These are phyloP conservation scores for Fusarium sp. DNA, from an alignment of 2,329 filamentous ascomycete species.

Conservation along the genomic window DNA sequence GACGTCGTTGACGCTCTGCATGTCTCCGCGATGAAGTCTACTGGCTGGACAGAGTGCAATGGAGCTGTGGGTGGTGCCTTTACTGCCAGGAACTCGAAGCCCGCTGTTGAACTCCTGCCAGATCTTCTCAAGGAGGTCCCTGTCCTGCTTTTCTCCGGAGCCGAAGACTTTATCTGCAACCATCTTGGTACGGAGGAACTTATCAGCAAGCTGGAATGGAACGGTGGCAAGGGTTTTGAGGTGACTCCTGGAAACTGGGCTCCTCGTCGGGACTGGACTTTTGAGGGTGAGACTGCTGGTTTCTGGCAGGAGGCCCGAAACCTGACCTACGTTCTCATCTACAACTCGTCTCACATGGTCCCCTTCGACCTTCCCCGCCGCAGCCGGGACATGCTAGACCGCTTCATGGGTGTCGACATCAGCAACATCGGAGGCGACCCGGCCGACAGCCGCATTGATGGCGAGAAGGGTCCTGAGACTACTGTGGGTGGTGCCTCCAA, in stretches of 20 bases:
- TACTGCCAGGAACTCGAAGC: slow-evolving; percentile 71
- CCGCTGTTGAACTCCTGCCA: slow-evolving; percentile 77
- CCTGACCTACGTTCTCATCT: slow-evolving; percentile 92
- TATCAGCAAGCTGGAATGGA: slow-evolving; percentile 91
- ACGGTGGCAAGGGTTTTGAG: slow-evolving; percentile 90
- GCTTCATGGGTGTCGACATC: slow-evolving; percentile 94
- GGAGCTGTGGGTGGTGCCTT: slow-evolving; percentile 79
- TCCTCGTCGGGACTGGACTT: slow-evolving; percentile 91
- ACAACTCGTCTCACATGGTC: slow-evolving; percentile 98
- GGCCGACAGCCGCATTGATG: slow-evolving; percentile 81
- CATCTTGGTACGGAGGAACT: slow-evolving; percentile 91
- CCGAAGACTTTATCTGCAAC: slow-evolving; percentile 96
- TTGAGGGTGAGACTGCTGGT: slow-evolving; percentile 85
- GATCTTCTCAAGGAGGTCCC: slow-evolving; percentile 78
- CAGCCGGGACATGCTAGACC: slow-evolving; percentile 93
- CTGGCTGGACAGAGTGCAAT: slow-evolving; percentile 91
- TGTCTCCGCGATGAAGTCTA: slow-evolving; percentile 79
- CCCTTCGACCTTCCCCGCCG: slow-evolving; percentile 90
- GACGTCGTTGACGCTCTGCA: slow-evolving; percentile 84
- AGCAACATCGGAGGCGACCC: slow-evolving; percentile 82
- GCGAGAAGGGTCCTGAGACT: slow-evolving; percentile 80
- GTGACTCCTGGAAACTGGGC: slow-evolving; percentile 85
- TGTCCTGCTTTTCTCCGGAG: slow-evolving; percentile 88
- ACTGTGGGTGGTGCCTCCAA: slow-evolving; percentile 75
- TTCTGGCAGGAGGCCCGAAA: slow-evolving; percentile 96